Evolutionary conservation across 805 yeast genomes (phyloP), one percentile per base, ranked within the genome.

Genomic region (Naumovozyma baii): DNA sequence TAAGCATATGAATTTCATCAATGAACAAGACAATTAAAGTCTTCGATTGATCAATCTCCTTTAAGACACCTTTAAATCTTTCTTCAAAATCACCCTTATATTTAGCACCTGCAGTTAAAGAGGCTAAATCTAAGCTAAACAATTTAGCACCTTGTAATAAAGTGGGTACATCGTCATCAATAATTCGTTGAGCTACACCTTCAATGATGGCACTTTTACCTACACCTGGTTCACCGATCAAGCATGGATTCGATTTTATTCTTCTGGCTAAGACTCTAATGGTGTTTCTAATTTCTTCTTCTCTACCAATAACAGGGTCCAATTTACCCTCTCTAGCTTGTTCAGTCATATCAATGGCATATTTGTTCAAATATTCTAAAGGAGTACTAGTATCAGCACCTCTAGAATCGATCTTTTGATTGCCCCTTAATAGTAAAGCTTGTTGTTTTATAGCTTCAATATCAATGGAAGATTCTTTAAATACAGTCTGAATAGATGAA

Each of bases 151-250:
- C 78, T 44, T 83, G 83, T 49, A 92, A 70, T 46, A 90, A 85
- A 18, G 78, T 74, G 33, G 98, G 98, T 13, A 92, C 95, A 63
- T 92, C 98, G 47, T 84, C 84, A 56, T 92, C 96, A 44, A 92
- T 78, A 47, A 92, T 86, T 66, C 98, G 75, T 65, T 90, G 97
- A 10, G 98, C 97, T 41, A 92, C 96, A 55, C 97, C 98, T 67
- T 92, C 98, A 38, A 92, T 95, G 52, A 92, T 90, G 22, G 95
- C 84, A 30, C 98, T 92, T 68, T 92, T 92, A 72, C 98, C 98
- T 39, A 92, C 96, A 77, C 98, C 98, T 32, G 98, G 96, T 56
- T 92, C 98, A 72, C 98, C 98, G 54, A 92, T 87, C 44, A 92
- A 67, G 53, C 95, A 92, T 13, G 97, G 95, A 59, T 92, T 92